Evolutionary conservation across 768 basidiomycete species (phyloP).

Genomic region (Agaricus blazei): DNA sequence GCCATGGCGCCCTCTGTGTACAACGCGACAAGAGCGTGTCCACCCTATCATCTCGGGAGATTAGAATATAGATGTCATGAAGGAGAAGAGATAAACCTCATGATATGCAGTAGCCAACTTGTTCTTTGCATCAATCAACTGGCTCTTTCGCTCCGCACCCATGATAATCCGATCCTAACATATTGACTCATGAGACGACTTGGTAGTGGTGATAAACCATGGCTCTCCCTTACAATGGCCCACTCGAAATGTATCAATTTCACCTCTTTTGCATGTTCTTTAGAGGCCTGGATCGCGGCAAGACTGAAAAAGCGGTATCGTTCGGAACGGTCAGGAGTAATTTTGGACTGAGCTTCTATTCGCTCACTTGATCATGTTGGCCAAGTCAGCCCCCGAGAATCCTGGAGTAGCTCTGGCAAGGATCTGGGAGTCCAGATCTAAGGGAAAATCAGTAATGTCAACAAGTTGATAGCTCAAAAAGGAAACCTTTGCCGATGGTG

Average conservation of each 20-base stretch:
- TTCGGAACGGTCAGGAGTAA: slow-evolving; percentile 1
- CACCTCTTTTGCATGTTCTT: slow-evolving; percentile 73
- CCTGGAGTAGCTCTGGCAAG: slow-evolving; percentile 93
- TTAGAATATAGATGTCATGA: slow-evolving; percentile 5
- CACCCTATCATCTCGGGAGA: slow-evolving; percentile 47
- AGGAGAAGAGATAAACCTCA: slow-evolving; percentile 51
- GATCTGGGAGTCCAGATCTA: slow-evolving; percentile 80
- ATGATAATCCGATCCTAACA: slow-evolving; percentile 86
- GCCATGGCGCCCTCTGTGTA: slow-evolving; percentile 96
- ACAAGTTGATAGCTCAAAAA: slow-evolving; percentile 5
- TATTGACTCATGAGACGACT: background rate
- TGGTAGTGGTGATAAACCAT: background rate
- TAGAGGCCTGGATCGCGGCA: slow-evolving; percentile 93
- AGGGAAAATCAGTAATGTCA: slow-evolving; percentile 11
- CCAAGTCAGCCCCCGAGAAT: slow-evolving; percentile 94
- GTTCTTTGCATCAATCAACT: slow-evolving; percentile 81
- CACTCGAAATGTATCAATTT: slow-evolving; percentile 87
- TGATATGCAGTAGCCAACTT: slow-evolving; percentile 95
- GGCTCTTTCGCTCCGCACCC: slow-evolving; percentile 92
- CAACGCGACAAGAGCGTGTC: slow-evolving; percentile 90
- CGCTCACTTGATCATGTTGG: slow-evolving; percentile 92
- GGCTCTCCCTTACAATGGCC: slow-evolving; percentile 66
- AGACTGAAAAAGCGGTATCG: slow-evolving; percentile 36
- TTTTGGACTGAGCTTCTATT: background rate
- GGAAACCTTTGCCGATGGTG: slow-evolving; percentile 48